Conservation (phyloP, 2,329 filamentous ascomycete genomes). For the Penicillium fuscoglaucum region DNA sequence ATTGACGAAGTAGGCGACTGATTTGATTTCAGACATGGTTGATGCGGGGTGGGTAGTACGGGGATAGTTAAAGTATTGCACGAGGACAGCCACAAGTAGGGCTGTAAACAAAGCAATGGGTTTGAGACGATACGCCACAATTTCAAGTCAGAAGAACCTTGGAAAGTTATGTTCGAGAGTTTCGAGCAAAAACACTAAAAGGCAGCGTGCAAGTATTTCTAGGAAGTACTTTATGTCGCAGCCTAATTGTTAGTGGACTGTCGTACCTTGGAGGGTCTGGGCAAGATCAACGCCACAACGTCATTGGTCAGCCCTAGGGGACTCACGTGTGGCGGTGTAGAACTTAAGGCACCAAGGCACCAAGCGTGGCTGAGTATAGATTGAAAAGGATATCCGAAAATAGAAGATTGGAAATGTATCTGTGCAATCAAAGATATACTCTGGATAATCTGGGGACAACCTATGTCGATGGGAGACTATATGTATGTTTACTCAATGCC, state of each 20-base stretch:
- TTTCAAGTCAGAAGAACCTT: not conserved
- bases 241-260: slow-evolving; percentile 27
- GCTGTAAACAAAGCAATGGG: slow-evolving; percentile 11
- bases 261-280: slow-evolving; percentile 21
- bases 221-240: slow-evolving; percentile 28
- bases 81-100: slow-evolving; percentile 18
- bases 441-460: not conserved
- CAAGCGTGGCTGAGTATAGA: slow-evolving; percentile 1
- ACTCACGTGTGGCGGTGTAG: slow-evolving; percentile 14
- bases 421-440: not conserved
- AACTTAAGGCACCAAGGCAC: not conserved
- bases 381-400: not conserved
- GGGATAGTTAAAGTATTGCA: slow-evolving; percentile 16
- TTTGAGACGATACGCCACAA: slow-evolving; percentile 16
- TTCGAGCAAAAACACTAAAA: not conserved
- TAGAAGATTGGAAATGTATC: not conserved
- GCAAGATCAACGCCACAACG: slow-evolving; percentile 20
- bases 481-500: not conserved
- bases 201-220: not conserved
- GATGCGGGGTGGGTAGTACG: slow-evolving; percentile 14
- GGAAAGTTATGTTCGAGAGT: not conserved
- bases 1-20: slow-evolving; percentile 48
- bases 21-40: slow-evolving; percentile 34
- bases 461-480: not conserved
- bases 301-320: slow-evolving; percentile 16